Evolutionary conservation across 2,329 filamentous ascomycete species (phyloP), one percentile per base, ranked within the genome.

Genomic region (Sarocladium kiliense): DNA sequence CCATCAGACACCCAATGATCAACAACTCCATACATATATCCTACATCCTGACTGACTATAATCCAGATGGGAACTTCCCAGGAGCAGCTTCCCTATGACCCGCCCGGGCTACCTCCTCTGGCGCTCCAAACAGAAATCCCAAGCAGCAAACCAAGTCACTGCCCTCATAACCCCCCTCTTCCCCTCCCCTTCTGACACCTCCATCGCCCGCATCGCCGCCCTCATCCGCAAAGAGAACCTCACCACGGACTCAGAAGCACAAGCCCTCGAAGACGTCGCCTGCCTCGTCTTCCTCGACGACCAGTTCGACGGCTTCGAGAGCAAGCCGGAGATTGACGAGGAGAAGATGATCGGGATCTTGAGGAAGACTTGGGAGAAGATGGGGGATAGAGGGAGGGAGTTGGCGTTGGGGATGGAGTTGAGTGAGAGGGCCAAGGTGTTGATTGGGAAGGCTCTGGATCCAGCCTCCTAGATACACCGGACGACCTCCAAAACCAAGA

Each of bases 221-320:
- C 71, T 94, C 68, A 86, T 96, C 54, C 78, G 88, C 58, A 95
- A 96, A 71, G 88, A 94, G 67, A 84, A 85, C 55, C 71, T 95
- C 61, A 79, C 77, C 65, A 66, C 65, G 3, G 72, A 77, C 59
- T 64, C 68, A 16, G 87, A 91, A 68, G 85, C 86, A 55, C 88
- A 93, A 74, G 78, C 82, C 6, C 76, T 96, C 58, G 91, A 95
- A 74, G 91, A 95, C 71, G 88, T 91, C 45, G 91, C 91, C 2
- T 95, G 90, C 66, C 72, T 96, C 55, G 90, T 95, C 26, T 96
- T 96, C 67, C 72, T 96, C 60, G 90, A 94, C 66, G 89, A 93
- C 66, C 88, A 94, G 66, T 88, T 95, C 59, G 90, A 92, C 63
- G 82, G 80, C 53, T 96, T 94, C 70, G 87, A 90, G 75, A 77